phyloP scores from a whole-genome alignment of 176 grass and related monocot species.

The Eremochloa ophiuroides region DNA sequence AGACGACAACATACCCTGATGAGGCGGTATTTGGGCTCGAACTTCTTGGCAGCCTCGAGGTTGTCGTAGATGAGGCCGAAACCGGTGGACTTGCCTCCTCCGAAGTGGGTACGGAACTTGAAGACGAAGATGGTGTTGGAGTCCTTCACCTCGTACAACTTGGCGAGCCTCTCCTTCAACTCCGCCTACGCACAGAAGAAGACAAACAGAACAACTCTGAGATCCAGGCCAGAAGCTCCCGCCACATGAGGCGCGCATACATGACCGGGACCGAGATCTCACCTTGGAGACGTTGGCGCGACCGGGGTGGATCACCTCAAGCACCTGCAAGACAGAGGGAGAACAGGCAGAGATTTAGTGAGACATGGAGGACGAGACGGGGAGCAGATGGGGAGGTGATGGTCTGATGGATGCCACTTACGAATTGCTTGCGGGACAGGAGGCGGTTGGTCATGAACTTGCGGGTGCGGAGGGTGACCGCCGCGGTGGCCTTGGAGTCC shows the following conservation, averaged over 20 bases:
- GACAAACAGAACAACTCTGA: not conserved
- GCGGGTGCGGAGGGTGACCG: constrained; percentile 82
- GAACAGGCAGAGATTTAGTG: not conserved
- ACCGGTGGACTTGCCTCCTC: constrained; percentile 87
- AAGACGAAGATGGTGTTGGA: constrained; percentile 88
- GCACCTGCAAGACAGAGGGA: constrained; percentile 46
- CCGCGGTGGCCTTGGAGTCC: constrained; percentile 57
- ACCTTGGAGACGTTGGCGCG: constrained; percentile 90
- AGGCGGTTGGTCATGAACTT: constrained; percentile 99
- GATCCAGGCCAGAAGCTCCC: not conserved
- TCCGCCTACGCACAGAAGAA: constrained; percentile 47
- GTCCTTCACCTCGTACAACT: constrained; percentile 82
- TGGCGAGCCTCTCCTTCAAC: constrained; percentile 77
- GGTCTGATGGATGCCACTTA: constrained; percentile 10
- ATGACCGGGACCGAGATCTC: not conserved
- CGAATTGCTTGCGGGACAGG: constrained; percentile 96
- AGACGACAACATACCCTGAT: constrained; percentile 62
- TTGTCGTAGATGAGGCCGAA: constrained; percentile 95
- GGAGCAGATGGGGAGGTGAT: not conserved
- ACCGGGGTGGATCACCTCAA: constrained; percentile 92
- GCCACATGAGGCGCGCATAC: not conserved
- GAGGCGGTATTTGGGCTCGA: constrained; percentile 92
- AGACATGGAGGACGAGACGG: not conserved
- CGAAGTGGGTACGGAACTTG: constrained; percentile 97
- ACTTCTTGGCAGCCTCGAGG: constrained; percentile 78